These are phyloP conservation scores for Triangularia setosa DNA, from an alignment of 2,329 filamentous ascomycete genomes.

Conservation along the genomic window DNA sequence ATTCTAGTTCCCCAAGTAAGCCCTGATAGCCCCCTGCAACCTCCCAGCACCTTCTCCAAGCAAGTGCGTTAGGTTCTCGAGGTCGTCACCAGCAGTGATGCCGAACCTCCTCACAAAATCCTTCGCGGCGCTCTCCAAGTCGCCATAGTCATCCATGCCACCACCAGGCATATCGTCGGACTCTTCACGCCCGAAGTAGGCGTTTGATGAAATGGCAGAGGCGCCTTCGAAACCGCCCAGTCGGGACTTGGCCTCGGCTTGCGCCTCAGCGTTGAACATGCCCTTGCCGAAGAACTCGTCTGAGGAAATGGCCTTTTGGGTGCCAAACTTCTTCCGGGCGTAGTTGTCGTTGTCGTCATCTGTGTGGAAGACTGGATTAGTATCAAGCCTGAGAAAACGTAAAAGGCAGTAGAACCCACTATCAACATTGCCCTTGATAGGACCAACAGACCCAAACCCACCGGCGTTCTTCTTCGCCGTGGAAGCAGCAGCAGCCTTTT, in stretches of 20 bases:
- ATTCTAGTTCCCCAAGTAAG: slow-evolving; percentile 57
- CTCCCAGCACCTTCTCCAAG: slow-evolving; percentile 81
- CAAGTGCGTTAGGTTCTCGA: slow-evolving; percentile 81
- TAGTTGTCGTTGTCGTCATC: slow-evolving; percentile 72
- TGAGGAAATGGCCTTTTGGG: slow-evolving; percentile 92
- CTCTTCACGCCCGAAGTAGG: slow-evolving; percentile 93
- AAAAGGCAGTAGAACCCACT: slow-evolving; percentile 46
- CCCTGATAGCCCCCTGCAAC: slow-evolving; percentile 71
- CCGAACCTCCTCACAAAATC: slow-evolving; percentile 95
- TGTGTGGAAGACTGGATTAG: slow-evolving; percentile 29
- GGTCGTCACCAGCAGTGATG: slow-evolving; percentile 89
- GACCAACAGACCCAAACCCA: slow-evolving; percentile 80
- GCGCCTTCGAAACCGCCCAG: slow-evolving; percentile 93
- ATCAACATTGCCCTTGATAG: slow-evolving; percentile 64
- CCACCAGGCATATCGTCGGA: slow-evolving; percentile 58
- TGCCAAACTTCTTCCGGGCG: slow-evolving; percentile 82
- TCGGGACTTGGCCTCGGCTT: slow-evolving; percentile 80
- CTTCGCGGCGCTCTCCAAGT: slow-evolving; percentile 88
- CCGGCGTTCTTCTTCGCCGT: slow-evolving; percentile 63
- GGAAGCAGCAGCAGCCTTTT: slow-evolving; percentile 32
- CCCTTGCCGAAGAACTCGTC: slow-evolving; percentile 98
- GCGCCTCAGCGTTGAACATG: slow-evolving; percentile 72
- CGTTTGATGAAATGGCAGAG: slow-evolving; percentile 88
- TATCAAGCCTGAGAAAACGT: slow-evolving; percentile 20
- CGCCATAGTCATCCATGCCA: slow-evolving; percentile 70